Base-by-base conservation (phyloP, 2,329 filamentous ascomycete genomes). In the Leptographium lundbergii region DNA sequence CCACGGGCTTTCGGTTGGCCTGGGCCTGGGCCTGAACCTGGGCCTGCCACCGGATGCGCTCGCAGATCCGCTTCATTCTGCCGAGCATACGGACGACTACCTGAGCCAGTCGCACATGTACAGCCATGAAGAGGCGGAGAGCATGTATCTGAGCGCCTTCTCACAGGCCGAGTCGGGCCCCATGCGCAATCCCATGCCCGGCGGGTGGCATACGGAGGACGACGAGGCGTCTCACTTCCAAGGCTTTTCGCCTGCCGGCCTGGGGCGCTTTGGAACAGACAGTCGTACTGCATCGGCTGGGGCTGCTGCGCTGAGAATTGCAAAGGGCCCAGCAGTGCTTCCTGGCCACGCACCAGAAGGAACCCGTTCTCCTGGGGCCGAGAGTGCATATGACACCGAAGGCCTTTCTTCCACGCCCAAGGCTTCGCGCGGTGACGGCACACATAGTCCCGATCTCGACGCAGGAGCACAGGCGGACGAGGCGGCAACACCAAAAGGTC, bases 61-160 rank as follows among this genome's bases (percentile, higher is more conserved):
- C 39, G 57, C 57, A 19, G 52, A 57, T 9, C 63, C 67, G 1
- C 58, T 63, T 6, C 63, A 65, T 25, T 68, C 69, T 57, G 32
- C 10, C 25, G 17, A 47, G 36, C 19, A 48, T 22, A 22, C 4
- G 13, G 45, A 51, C 19, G 76, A 82, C 39, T 81, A 85, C 61
- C 72, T 88, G 24, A 71, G 79, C 3, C 74, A 81, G 62, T 92
- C 89, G 6, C 85, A 81, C 48, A 67, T 91, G 1, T 92, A 88
- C 66, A 89, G 82, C 42, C 87, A 90, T 60, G 87, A 90, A 62
- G 88, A 92, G 62, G 88, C 88, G 0, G 85, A 89, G 67, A 94
- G 89, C 69, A 88, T 95, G 85, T 95, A 94, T 66, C 86, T 91
- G 84, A 92, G 84, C 62, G 84, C 84, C 1, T 80, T 86, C 57